A percentile compares a stretch with the other conserved stretches of the same genome.
Evolutionary conservation across 139 green algal species (phyloP).

Genomic region (Ettlia oleoabundans): DNA sequence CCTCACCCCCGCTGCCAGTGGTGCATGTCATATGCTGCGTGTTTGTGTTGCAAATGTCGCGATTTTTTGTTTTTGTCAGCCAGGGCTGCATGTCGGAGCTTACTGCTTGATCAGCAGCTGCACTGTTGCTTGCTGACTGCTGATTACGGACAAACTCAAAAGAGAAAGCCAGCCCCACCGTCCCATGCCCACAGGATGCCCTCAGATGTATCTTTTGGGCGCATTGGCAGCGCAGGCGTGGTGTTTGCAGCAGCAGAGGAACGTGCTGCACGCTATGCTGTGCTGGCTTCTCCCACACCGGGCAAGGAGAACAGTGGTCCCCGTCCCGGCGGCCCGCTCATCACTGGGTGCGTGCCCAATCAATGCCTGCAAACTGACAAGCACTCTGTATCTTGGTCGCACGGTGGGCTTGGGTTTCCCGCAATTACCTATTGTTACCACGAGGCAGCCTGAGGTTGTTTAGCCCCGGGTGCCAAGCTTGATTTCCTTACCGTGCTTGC

Average conservation of each 20-base stretch:
- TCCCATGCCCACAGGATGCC: slow-evolving; percentile 18
- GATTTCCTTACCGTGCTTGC: not conserved
- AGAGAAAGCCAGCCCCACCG: no score
- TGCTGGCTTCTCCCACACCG: slow-evolving; percentile 38
- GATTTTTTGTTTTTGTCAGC: no score
- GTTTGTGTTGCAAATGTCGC: no score
- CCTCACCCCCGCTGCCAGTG: no score
- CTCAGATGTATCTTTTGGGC: slow-evolving; percentile 33
- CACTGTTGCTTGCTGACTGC: no score
- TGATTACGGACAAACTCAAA: no score
- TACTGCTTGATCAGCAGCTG: no score
- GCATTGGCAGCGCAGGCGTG: not conserved
- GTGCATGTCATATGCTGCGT: no score
- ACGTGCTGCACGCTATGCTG: slow-evolving; percentile 2
- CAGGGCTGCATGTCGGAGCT: no score
- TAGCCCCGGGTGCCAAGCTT: no score
- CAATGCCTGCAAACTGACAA: not conserved
- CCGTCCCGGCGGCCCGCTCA: slow-evolving; percentile 10
- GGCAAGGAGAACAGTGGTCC: slow-evolving; percentile 28
- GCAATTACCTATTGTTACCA: no score
- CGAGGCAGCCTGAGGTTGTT: not conserved
- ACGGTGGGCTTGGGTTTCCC: no score
- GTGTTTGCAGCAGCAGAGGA: not conserved
- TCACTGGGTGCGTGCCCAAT: slow-evolving; percentile 6
- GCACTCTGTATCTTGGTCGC: not conserved